A percentile compares a stretch with the other conserved stretches of the same genome.
phyloP scores from a whole-genome alignment of 2,329 filamentous ascomycete genomes.

The Coniochaeta sp. region DNA sequence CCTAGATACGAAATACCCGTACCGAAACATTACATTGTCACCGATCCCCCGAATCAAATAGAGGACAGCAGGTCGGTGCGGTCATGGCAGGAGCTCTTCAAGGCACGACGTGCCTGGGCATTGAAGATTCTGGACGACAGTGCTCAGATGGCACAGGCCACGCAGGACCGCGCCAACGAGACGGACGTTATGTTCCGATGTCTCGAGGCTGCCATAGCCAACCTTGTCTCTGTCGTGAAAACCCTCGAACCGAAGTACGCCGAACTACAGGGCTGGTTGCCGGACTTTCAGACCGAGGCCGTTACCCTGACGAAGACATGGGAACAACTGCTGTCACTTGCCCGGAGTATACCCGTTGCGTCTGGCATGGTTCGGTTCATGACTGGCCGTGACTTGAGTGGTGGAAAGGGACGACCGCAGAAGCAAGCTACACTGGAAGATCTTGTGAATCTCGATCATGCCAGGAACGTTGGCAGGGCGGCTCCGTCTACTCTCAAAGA shows the following conservation, averaged over 20 bases:
- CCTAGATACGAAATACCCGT: conserved; percentile 39
- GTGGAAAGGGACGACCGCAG: conserved; percentile 31
- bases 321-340: conserved; percentile 61
- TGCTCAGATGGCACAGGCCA: conserved; percentile 52
- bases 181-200: conserved; percentile 72
- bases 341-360: conserved; percentile 58
- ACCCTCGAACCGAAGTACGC: conserved; percentile 64
- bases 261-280: conserved; percentile 65
- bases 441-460: conserved; percentile 67
- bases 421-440: conserved; percentile 59
- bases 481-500: conserved; percentile 51
- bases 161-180: conserved; percentile 62
- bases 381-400: conserved; percentile 38
- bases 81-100: conserved; percentile 86
- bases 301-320: conserved; percentile 55
- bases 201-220: conserved; percentile 78
- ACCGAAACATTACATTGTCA: conserved; percentile 49
- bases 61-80: conserved; percentile 71
- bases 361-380: conserved; percentile 60
- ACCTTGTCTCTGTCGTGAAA: conserved; percentile 69
- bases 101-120: conserved; percentile 74
- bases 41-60: conserved; percentile 74
- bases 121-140: conserved; percentile 63
- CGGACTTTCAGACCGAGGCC: conserved; percentile 61
- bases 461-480: conserved; percentile 64